phyloP scores from a whole-genome alignment of 106 monocot genomes.

The Vanilla planifolia region DNA sequence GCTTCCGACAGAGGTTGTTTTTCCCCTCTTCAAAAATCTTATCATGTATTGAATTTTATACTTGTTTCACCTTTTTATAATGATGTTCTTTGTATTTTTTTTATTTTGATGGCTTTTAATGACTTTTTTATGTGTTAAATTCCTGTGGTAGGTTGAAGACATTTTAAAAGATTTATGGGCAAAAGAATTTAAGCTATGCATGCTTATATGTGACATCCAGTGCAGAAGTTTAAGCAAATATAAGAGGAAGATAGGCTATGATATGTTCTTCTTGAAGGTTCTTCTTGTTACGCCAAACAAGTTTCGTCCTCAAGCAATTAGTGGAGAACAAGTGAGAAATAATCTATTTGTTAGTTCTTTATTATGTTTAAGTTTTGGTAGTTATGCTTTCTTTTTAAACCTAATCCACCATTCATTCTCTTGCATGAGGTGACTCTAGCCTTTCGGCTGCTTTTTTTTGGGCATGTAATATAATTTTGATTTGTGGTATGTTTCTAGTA shows the following conservation, averaged over 20 bases:
- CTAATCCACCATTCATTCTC: background rate
- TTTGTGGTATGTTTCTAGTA: too few species aligned
- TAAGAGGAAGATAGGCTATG: conserved; percentile 24
- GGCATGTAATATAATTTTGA: background rate
- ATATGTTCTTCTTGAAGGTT: conserved; percentile 74
- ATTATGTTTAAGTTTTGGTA: too few species aligned
- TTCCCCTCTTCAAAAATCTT: background rate
- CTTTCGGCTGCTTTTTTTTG: background rate
- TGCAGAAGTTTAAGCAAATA: conserved; percentile 19
- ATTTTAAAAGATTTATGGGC: conserved; percentile 64
- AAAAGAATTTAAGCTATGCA: conserved; percentile 56
- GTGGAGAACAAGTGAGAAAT: conserved; percentile 23
- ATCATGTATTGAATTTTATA: background rate
- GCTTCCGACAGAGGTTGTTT: conserved; percentile 55
- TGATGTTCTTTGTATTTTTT: background rate
- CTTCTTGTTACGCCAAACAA: conserved; percentile 84
- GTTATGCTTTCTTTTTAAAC: background rate
- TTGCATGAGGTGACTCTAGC: background rate
- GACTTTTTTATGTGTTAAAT: background rate
- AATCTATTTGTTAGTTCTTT: background rate
- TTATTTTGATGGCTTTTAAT: background rate
- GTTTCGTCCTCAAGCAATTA: conserved; percentile 62
- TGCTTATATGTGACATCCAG: conserved; percentile 68
- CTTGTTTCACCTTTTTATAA: background rate
- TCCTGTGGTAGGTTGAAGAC: conserved; percentile 45